These are phyloP conservation scores for Rhynchosporium agropyri DNA, from an alignment of 2,329 filamentous ascomycete genomes.

Conservation along the genomic window DNA sequence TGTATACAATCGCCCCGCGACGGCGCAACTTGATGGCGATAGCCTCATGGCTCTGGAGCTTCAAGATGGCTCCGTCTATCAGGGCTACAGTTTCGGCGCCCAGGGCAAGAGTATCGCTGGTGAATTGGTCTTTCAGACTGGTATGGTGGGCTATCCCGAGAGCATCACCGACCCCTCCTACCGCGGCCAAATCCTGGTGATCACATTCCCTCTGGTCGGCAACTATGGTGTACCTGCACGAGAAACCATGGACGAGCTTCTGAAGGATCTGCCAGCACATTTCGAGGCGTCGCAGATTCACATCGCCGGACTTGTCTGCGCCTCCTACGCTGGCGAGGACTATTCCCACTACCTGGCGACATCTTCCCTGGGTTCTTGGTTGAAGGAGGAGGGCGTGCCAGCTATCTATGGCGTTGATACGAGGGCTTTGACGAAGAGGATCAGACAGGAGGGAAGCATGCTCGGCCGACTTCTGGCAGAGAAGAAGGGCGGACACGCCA, in stretches of 20 bases:
- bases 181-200: constrained; percentile 90
- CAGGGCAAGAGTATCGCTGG: constrained; percentile 84
- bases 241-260: constrained; percentile 80
- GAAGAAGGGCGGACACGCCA: constrained; percentile 52
- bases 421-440: constrained; percentile 88
- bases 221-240: constrained; percentile 97
- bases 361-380: constrained; percentile 90
- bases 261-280: constrained; percentile 84
- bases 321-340: constrained; percentile 91
- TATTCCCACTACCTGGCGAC: constrained; percentile 92
- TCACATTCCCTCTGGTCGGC: constrained; percentile 93
- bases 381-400: constrained; percentile 93
- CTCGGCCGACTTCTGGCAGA: constrained; percentile 85
- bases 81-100: constrained; percentile 95
- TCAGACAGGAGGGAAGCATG: constrained; percentile 94
- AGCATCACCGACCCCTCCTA: constrained; percentile 87
- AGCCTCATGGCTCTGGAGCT: constrained; percentile 85
- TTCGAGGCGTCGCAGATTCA: constrained; percentile 95
- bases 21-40: constrained; percentile 48
- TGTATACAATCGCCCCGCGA: constrained; percentile 18
- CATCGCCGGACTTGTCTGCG: constrained; percentile 86
- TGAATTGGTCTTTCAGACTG: constrained; percentile 98
- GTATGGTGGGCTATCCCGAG: constrained; percentile 98
- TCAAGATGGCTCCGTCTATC: constrained; percentile 86
- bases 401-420: constrained; percentile 97